Evolutionary conservation across 495 filamentous ascomycete species (phyloP), one percentile per base, ranked within the genome.

Genomic region (Xylaria cubensis): DNA sequence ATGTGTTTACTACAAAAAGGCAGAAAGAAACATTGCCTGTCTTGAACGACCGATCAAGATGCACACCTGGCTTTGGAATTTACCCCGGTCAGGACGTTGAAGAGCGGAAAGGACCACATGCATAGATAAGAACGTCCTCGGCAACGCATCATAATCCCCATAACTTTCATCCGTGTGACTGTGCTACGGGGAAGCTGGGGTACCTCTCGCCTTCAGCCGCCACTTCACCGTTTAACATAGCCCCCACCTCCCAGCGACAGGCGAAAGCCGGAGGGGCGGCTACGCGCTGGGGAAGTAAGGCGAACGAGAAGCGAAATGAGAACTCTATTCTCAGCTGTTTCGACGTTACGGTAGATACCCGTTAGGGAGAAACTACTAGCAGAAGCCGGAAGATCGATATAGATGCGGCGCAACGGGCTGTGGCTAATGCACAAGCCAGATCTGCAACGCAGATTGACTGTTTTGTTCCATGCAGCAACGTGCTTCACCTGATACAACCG

Each of bases 401-500:
- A 12, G 51, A 44, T 46, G 24, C 66, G 21, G 39, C n/a, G 29
- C 34, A 42, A 32, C 51, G 39, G 32, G 46, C 32, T 44, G 51
- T 34, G 58, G 17, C 44, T 41, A 10, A 63, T 13, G 44, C n/a
- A 42, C 32, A 64, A 46, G 69, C 56, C 48, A 71, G 48, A 42
- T 56, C 69, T 71, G 61, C 69, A 71, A 50, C 59, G 24, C 59
- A 5, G 24, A 15, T 12, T 17, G 13, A n/a, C 24, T 36, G 46
- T 64, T 41, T 56, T 56, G 36, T 29, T 71, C 36, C 46, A 53
- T 64, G 56, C 69, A 63, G 44, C 46, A 44, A 29, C 61, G 21
- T 64, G 59, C 69, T 50, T 71, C 69, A 71, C 69, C 69, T 71
- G 69, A 64, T 56, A 59, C 68, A 69, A 59, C 66, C 21, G 53